Evolutionary conservation across 768 basidiomycete species (phyloP).

Genomic region (Mycena polygramma): DNA sequence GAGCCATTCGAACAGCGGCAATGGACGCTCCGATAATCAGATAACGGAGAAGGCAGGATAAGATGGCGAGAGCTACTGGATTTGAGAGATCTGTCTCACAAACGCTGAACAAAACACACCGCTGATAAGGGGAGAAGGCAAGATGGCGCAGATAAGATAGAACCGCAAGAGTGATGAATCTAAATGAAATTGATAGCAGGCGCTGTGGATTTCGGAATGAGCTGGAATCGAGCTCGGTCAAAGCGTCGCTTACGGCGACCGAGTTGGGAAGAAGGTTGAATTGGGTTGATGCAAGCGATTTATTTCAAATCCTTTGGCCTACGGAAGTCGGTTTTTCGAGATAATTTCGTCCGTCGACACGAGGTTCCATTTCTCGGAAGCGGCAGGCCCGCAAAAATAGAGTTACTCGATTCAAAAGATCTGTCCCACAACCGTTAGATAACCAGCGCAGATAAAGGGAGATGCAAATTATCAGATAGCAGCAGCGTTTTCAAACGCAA

Average conservation of each 20-base stretch:
- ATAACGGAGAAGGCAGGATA: too few relatives aligned
- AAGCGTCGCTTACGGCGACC: background rate
- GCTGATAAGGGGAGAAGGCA: too few relatives aligned
- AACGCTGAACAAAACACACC: too few relatives aligned
- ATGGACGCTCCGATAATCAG: too few relatives aligned
- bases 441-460: constrained; percentile 5
- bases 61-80: too few relatives aligned
- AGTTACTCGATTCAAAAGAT: constrained; percentile 16
- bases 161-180: background rate
- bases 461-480: background rate
- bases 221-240: background rate
- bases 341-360: background rate
- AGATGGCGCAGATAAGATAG: background rate
- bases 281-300: background rate
- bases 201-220: background rate
- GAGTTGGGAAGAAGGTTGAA: background rate
- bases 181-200: too few relatives aligned
- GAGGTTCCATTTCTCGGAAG: background rate
- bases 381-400: background rate
- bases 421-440: constrained; percentile 21
- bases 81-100: too few relatives aligned
- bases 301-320: background rate
- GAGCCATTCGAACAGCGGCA: too few relatives aligned
- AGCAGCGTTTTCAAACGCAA: constrained; percentile 1
- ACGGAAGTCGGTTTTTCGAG: background rate